Conservation (phyloP, 257 asterid species). For the Verbena officinalis region DNA sequence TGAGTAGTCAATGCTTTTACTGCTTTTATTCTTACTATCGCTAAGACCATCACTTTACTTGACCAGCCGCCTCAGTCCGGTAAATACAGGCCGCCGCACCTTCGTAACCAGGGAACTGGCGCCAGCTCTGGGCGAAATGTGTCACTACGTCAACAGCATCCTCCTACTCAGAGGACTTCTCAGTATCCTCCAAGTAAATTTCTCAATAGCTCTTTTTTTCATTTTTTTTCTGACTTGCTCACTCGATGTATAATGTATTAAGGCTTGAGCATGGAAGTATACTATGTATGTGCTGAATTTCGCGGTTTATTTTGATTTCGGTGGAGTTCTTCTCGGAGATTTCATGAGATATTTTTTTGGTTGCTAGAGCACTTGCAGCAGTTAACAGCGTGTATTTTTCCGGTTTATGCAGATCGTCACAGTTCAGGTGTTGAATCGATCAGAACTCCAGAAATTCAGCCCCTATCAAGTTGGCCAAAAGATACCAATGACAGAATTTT, state of each 20-base stretch:
- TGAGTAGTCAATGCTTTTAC: not conserved
- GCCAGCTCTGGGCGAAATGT: not conserved
- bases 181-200: constrained; percentile 26
- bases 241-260: not conserved
- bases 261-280: not conserved
- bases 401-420: constrained; percentile 28
- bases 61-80: constrained; percentile 31
- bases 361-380: not conserved
- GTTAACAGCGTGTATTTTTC: constrained; percentile 10
- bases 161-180: constrained; percentile 15
- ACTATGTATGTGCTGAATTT: not conserved
- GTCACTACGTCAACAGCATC: constrained; percentile 25
- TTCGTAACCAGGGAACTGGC: constrained; percentile 29
- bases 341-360: too few relatives aligned
- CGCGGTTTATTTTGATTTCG: not conserved
- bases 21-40: not conserved
- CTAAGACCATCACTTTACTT: constrained; percentile 14
- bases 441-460: constrained; percentile 26
- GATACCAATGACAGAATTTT: constrained; percentile 26
- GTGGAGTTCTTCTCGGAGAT: too few relatives aligned
- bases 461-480: constrained; percentile 3
- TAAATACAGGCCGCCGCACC: constrained; percentile 47
- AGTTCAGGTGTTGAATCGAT: constrained; percentile 16
- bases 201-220: not conserved
- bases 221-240: too few relatives aligned